phyloP scores from a whole-genome alignment of 2,329 filamentous ascomycete species.

The Lachnum nothofagi region DNA sequence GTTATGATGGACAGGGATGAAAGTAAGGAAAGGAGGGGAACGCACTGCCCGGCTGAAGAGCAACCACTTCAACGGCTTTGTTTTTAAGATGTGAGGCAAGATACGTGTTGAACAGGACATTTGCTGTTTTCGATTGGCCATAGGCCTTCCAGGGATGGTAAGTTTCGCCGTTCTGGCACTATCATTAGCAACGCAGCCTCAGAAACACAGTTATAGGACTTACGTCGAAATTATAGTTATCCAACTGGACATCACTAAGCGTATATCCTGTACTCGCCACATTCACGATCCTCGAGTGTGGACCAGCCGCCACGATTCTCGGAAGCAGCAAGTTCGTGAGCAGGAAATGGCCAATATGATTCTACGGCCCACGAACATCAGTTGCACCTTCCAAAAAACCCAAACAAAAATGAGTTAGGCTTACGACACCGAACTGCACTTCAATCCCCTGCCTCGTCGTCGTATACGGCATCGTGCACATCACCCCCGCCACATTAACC shows the following conservation, averaged over 20 bases:
- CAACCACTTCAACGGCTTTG: constrained; percentile 26
- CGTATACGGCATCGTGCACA: constrained; percentile 6
- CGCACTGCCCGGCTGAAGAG: constrained; percentile 29
- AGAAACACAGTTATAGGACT: constrained; percentile 11
- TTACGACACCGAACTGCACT: constrained; percentile 38
- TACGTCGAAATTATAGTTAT: constrained; percentile 13
- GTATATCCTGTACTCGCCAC: constrained; percentile 42
- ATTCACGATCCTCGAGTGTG: constrained; percentile 29
- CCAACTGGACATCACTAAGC: constrained; percentile 38
- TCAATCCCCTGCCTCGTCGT: constrained; percentile 42
- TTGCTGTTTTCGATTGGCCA: constrained; percentile 35
- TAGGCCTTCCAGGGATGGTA: constrained; percentile 34
- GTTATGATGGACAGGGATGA: not conserved
- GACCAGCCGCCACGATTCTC: constrained; percentile 26
- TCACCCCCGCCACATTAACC: constrained; percentile 18
- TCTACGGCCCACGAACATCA: constrained; percentile 22
- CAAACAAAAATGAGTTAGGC: not conserved
- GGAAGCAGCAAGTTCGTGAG: constrained; percentile 43
- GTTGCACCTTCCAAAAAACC: not conserved
- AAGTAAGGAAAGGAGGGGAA: not conserved
- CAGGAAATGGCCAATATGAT: constrained; percentile 50
- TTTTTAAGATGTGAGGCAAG: constrained; percentile 23
- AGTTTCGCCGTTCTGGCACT: constrained; percentile 19
- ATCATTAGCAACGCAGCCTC: constrained; percentile 29
- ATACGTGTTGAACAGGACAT: constrained; percentile 31